A percentile compares a stretch with the other conserved stretches of the same genome.
These are phyloP conservation scores for Aspergillus sp. DNA, from an alignment of 2,329 filamentous ascomycete species.

Conservation along the genomic window DNA sequence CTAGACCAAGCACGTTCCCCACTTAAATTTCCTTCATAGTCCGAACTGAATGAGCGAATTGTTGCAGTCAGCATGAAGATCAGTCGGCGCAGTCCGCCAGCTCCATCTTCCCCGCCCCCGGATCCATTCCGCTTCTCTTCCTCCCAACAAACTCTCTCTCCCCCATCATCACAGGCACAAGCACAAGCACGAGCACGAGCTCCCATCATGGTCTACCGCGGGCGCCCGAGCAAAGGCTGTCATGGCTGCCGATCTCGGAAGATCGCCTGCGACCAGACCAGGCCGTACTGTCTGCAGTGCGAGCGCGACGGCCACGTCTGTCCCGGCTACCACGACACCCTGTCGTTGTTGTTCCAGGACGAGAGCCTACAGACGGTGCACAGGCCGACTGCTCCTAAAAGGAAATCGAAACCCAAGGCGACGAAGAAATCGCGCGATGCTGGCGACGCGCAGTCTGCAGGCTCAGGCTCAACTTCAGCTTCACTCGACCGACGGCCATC, in stretches of 20 bases:
- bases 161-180: too few species aligned
- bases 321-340: constrained; percentile 64
- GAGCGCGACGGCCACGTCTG: constrained; percentile 59
- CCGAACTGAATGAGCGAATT: too few species aligned
- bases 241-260: constrained; percentile 43
- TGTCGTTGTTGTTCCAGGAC: constrained; percentile 66
- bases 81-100: too few species aligned
- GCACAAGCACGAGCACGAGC: too few species aligned
- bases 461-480: not conserved
- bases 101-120: too few species aligned
- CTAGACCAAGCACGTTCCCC: too few species aligned
- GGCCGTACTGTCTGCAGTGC: constrained; percentile 63
- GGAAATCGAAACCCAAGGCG: not conserved
- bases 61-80: too few species aligned
- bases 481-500: not conserved
- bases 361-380: constrained; percentile 62
- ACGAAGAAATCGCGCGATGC: not conserved
- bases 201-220: constrained; percentile 40
- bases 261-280: constrained; percentile 58
- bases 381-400: constrained; percentile 33
- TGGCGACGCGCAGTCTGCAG: not conserved
- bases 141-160: too few species aligned
- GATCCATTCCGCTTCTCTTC: too few species aligned
- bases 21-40: too few species aligned
- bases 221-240: constrained; percentile 46